Evolutionary conservation across 768 basidiomycete species (phyloP).

Genomic region (Dioszegia aurantiaca): DNA sequence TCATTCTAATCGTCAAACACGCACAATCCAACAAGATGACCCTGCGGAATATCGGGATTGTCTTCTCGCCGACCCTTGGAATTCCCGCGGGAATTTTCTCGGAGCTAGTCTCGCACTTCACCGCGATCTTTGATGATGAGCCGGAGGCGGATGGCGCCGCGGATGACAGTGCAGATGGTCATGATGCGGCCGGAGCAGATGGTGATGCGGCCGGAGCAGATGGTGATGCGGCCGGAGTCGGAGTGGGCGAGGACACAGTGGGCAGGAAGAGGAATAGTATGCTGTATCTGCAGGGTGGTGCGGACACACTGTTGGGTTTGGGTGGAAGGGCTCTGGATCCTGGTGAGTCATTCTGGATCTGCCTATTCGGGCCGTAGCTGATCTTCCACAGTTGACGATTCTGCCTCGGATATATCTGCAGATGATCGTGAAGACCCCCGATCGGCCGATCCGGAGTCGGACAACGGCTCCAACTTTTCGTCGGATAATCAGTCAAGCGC

Average conservation of each 20-base stretch:
- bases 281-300: constrained; percentile 43
- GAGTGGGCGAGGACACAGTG: constrained; percentile 22
- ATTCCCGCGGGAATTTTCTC: constrained; percentile 98
- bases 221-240: background rate
- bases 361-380: background rate
- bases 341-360: constrained; percentile 20
- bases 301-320: constrained; percentile 39
- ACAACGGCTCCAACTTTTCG: background rate
- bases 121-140: constrained; percentile 84
- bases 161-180: no score
- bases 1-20: constrained; percentile 92
- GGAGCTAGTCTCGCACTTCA: constrained; percentile 89
- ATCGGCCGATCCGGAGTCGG: constrained; percentile 8
- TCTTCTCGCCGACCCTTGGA: constrained; percentile 94
- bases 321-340: constrained; percentile 38
- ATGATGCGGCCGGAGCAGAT: no score
- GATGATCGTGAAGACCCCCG: background rate
- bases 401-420: constrained; percentile 7
- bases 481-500: constrained; percentile 3
- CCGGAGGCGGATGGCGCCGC: constrained; percentile 6
- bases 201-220: no score
- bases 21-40: constrained; percentile 93
- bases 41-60: constrained; percentile 96
- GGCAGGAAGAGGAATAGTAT: constrained; percentile 45
- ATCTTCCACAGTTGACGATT: constrained; percentile 5